phyloP scores from a whole-genome alignment of 2,329 filamentous ascomycete species.

The Exophiala spinifera region DNA sequence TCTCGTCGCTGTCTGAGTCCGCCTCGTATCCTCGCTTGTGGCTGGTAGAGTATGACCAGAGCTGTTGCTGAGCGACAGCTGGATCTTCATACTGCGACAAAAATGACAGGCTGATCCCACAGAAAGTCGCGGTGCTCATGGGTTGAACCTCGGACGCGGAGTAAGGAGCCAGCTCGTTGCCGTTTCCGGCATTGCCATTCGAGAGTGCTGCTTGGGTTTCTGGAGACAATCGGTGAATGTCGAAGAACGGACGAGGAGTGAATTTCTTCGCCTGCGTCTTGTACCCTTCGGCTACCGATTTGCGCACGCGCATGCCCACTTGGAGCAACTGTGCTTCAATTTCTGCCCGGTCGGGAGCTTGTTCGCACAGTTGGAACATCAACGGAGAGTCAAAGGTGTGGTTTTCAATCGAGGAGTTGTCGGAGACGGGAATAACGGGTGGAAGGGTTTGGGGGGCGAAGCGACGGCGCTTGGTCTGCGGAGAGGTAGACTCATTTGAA shows the following conservation, averaged over 20 bases:
- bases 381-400: conserved; percentile 31
- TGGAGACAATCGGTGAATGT: conserved; percentile 24
- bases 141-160: conserved; percentile 56
- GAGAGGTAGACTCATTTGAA: conserved; percentile 16
- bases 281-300: conserved; percentile 90
- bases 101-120: conserved; percentile 28
- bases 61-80: conserved; percentile 38
- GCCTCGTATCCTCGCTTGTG: conserved; percentile 44
- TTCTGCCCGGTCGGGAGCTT: conserved; percentile 39
- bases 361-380: conserved; percentile 37
- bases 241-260: conserved; percentile 29
- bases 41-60: conserved; percentile 36
- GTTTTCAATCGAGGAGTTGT: conserved; percentile 25
- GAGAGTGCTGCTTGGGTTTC: conserved; percentile 27
- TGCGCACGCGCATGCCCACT: conserved; percentile 92
- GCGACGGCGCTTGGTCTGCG: conserved; percentile 42
- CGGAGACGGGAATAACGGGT: conserved; percentile 22
- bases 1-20: conserved; percentile 39
- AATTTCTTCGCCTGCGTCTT: conserved; percentile 49
- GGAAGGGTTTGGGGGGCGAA: conserved; percentile 41
- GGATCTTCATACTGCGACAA: conserved; percentile 37
- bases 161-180: conserved; percentile 16
- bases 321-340: conserved; percentile 80
- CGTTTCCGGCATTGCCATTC: conserved; percentile 5
- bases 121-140: conserved; percentile 34